These are phyloP conservation scores for Aspergillus glaucus DNA, from an alignment of 2,329 filamentous ascomycete genomes.

Conservation along the genomic window DNA sequence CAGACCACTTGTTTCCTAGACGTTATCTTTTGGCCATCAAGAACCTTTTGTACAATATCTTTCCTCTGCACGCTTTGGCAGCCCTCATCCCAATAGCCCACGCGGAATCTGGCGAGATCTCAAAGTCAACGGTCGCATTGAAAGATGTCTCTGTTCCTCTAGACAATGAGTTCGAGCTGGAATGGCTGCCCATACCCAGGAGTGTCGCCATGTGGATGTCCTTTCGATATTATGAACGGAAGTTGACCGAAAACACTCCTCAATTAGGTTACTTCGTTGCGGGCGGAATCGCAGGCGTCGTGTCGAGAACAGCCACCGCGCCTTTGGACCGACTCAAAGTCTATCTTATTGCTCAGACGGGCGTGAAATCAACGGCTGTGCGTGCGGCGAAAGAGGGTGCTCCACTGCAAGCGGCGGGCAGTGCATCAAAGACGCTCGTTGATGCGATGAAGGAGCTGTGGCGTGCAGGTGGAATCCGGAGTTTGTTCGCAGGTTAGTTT, in stretches of 20 bases:
- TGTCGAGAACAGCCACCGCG: slow-evolving; percentile 91
- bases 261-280: slow-evolving; percentile 89
- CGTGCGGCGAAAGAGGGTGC: slow-evolving; percentile 65
- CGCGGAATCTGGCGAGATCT: slow-evolving; percentile 24
- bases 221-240: slow-evolving; percentile 38
- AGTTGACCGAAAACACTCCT: slow-evolving; percentile 42
- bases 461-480: slow-evolving; percentile 76
- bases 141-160: slow-evolving; percentile 24
- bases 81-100: slow-evolving; percentile 26
- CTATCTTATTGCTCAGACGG: slow-evolving; percentile 89
- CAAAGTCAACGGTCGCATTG: slow-evolving; percentile 19
- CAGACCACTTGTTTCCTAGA: slow-evolving; percentile 37
- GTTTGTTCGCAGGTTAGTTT: slow-evolving; percentile 80
- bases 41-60: slow-evolving; percentile 30
- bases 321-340: slow-evolving; percentile 96
- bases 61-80: slow-evolving; percentile 28
- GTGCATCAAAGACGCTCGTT: slow-evolving; percentile 62
- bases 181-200: slow-evolving; percentile 37
- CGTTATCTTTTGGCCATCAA: slow-evolving; percentile 27
- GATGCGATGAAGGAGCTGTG: slow-evolving; percentile 73
- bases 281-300: slow-evolving; percentile 86
- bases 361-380: slow-evolving; percentile 52
- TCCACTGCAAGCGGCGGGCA: slow-evolving; percentile 57
- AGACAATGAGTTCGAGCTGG: slow-evolving; percentile 33
- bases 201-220: slow-evolving; percentile 40